These are phyloP conservation scores for Pestalotiopsis sp. DNA, from an alignment of 2,329 filamentous ascomycete species.

Conservation along the genomic window DNA sequence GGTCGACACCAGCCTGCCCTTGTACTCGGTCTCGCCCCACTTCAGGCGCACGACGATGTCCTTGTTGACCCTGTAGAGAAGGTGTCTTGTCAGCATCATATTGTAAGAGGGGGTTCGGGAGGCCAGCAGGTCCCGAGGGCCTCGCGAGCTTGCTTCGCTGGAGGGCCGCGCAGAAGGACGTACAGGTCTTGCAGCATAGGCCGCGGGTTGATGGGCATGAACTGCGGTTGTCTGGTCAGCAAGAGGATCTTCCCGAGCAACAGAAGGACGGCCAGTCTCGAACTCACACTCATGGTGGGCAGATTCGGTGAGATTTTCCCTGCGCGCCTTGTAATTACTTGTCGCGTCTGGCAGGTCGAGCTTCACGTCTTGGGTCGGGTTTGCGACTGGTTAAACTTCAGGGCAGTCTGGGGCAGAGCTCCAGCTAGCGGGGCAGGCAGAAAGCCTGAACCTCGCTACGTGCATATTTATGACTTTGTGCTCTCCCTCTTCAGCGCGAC, in stretches of 20 bases:
- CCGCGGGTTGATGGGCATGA: slow-evolving; percentile 94
- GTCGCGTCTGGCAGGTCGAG: slow-evolving; percentile 5
- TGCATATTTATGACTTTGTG: neutral
- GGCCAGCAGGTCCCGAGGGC: neutral
- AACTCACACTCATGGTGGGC: slow-evolving; percentile 37
- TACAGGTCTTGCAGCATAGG: slow-evolving; percentile 94
- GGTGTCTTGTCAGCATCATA: neutral
- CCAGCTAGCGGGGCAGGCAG: slow-evolving; percentile 5
- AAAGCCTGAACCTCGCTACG: slow-evolving; percentile 1
- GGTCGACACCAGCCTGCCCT: slow-evolving; percentile 86
- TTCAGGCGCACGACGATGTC: slow-evolving; percentile 91
- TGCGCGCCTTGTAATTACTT: neutral
- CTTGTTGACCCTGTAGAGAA: slow-evolving; percentile 72
- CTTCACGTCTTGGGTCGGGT: slow-evolving; percentile 6
- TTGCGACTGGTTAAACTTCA: neutral
- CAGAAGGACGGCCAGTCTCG: neutral
- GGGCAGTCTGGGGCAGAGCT: neutral
- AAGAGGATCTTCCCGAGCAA: neutral
- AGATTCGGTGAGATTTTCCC: slow-evolving; percentile 3
- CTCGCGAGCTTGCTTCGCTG: neutral
- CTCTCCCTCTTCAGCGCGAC: neutral
- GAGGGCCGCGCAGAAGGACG: slow-evolving; percentile 33
- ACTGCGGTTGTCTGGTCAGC: slow-evolving; percentile 44
- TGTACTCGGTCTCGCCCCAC: slow-evolving; percentile 98
- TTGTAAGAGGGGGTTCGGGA: neutral